These are phyloP conservation scores for Termitomyces heimii DNA, from an alignment of 768 basidiomycete genomes.

Conservation along the genomic window DNA sequence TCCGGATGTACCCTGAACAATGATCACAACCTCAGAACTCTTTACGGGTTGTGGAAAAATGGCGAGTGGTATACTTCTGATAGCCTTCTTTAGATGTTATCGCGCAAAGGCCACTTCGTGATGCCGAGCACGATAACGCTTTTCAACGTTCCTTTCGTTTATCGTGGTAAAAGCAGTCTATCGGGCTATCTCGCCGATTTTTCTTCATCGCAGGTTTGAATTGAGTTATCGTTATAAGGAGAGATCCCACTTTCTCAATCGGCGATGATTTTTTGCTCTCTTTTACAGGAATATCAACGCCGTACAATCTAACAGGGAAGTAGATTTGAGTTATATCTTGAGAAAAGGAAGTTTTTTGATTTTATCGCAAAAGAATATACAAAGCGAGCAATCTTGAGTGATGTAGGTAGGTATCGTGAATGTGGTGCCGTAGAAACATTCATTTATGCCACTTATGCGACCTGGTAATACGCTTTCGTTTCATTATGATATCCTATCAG, in stretches of 20 bases:
- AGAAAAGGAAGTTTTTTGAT: too few species aligned
- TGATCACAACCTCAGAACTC: neutral
- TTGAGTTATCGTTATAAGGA: neutral
- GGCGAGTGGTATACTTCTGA: neutral
- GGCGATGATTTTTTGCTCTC: too few species aligned
- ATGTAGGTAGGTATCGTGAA: neutral
- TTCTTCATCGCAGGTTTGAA: neutral
- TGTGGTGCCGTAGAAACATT: neutral
- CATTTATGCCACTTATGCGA: neutral
- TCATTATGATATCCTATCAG: too few species aligned
- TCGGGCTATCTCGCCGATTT: neutral
- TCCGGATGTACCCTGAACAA: too few species aligned
- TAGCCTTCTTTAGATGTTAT: neutral
- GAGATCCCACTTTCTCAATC: neutral
- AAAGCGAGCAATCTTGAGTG: neutral
- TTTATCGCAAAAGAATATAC: neutral
- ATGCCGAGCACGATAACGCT: neutral
- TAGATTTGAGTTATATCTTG: too few species aligned
- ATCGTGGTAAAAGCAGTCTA: neutral
- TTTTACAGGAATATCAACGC: too few species aligned
- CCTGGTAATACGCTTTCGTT: too few species aligned
- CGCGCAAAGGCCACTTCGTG: neutral
- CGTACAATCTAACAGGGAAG: too few species aligned
- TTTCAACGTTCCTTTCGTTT: neutral
- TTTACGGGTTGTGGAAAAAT: neutral